Base-by-base conservation (phyloP, 495 filamentous ascomycete genomes). In the Delitschia confertaspora region DNA sequence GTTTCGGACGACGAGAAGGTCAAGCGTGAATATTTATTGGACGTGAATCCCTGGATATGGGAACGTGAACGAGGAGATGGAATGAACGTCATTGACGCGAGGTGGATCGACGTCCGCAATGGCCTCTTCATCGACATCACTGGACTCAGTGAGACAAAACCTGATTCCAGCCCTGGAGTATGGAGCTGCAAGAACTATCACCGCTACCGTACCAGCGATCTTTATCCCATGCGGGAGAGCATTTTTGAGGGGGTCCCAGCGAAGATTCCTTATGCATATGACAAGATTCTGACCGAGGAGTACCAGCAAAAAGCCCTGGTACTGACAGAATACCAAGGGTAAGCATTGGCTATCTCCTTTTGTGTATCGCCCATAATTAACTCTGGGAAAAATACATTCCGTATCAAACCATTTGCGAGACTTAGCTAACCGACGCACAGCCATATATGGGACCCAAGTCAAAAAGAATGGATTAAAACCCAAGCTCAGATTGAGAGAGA, bases 101-200 rank as follows among this genome's bases (percentile, higher is more conserved):
- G 85, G 14, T 93, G 82, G 82, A 79, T 93, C 49, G 85, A 93
- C 61, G 68, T 73, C 16, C 60, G 64, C 35, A 91, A 78, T 47
- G 86, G 85, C 6, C 66, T 89, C 41, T 93, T 82, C 67, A 80
- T 93, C 58, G 86, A 93, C 56, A 86, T 93, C 58, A 93, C 85
- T n/a, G 85, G 76, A 18, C 60, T 91, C 19, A 74, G 73, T 30
- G 78, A 83, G 58, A 73, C 79, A n/a, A 67, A 85, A 20, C 70
- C 76, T 6, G 63, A 69, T 9, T 56, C 57, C 3, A 23, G 50
- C 19, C 82, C 82, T 2, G 78, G 79, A 2, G 62, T 82, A n/a
- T 83, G 79, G 79, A 76, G 73, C 53, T 89, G 85, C 60, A 91
- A 91, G 69, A 88, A 91, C 51, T 73, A 71, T 55, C 86, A 93